Percentiles rank a stretch among this genome's conserved stretches.
Evolutionary conservation across 202 grass and related monocot genomes (phyloP).

Genomic region (Zoysia matrella): DNA sequence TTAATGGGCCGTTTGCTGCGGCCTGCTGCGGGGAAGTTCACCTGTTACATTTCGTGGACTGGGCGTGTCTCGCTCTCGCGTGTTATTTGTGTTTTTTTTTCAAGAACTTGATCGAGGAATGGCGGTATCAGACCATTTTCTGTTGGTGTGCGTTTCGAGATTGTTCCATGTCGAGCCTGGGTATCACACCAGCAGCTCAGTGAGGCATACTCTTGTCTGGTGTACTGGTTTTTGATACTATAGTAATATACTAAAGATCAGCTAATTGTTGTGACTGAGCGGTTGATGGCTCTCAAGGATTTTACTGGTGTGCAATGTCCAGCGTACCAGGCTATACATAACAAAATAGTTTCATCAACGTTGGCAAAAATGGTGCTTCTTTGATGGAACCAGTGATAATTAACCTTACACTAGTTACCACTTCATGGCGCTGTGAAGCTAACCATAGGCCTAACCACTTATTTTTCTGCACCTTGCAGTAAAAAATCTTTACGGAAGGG

Average conservation of each 20-base stretch:
- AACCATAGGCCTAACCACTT: neutral
- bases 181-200: neutral
- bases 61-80: too few species aligned
- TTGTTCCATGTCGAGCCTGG: neutral
- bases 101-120: neutral
- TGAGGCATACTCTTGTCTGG: neutral
- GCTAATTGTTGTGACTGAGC: neutral
- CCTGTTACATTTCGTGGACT: slow-evolving; percentile 10
- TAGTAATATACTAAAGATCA: neutral
- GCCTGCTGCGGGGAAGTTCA: neutral
- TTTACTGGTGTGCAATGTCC: neutral
- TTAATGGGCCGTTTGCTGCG: neutral
- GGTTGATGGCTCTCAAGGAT: neutral
- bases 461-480: neutral
- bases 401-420: slow-evolving; percentile 21
- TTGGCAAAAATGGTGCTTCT: neutral
- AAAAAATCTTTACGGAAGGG: too few species aligned
- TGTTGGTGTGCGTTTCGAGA: neutral
- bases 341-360: neutral
- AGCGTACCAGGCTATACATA: neutral
- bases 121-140: neutral
- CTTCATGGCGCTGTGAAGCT: slow-evolving; percentile 20
- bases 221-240: neutral
- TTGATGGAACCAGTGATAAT: neutral
- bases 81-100: neutral